phyloP scores from a whole-genome alignment of 345 rosid species.

The Hevea brasiliensis region DNA sequence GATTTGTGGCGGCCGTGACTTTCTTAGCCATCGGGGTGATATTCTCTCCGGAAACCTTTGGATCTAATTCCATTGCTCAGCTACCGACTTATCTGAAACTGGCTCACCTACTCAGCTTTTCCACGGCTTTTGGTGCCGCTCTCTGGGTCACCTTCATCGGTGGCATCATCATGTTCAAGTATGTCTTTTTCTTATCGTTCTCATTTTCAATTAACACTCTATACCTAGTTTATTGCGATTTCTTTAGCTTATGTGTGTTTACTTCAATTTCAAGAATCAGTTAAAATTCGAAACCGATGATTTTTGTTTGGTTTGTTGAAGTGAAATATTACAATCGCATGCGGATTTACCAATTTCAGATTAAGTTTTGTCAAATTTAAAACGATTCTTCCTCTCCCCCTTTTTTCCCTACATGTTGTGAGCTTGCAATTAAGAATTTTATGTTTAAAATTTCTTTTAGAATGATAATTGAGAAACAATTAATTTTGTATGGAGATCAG shows the following conservation, averaged over 20 bases:
- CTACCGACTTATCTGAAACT: constrained; percentile 64
- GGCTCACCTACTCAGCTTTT: constrained; percentile 82
- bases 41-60: constrained; percentile 86
- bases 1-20: constrained; percentile 67
- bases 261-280: neutral
- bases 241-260: neutral
- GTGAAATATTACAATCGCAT: neutral
- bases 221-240: no score
- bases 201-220: neutral
- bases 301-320: neutral
- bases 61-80: constrained; percentile 55
- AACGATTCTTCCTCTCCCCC: neutral
- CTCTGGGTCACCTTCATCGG: constrained; percentile 99
- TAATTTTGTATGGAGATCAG: constrained; percentile 32
- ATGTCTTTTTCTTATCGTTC: neutral
- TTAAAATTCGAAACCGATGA: neutral
- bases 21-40: constrained; percentile 75
- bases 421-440: neutral
- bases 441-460: neutral
- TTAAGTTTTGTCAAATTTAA: neutral
- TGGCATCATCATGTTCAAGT: constrained; percentile 99
- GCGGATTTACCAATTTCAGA: neutral
- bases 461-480: neutral
- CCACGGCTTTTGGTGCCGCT: constrained; percentile 95
- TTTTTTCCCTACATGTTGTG: neutral